Base-by-base conservation (phyloP, 176 grass and related monocot species). In the Leersia perrieri region DNA sequence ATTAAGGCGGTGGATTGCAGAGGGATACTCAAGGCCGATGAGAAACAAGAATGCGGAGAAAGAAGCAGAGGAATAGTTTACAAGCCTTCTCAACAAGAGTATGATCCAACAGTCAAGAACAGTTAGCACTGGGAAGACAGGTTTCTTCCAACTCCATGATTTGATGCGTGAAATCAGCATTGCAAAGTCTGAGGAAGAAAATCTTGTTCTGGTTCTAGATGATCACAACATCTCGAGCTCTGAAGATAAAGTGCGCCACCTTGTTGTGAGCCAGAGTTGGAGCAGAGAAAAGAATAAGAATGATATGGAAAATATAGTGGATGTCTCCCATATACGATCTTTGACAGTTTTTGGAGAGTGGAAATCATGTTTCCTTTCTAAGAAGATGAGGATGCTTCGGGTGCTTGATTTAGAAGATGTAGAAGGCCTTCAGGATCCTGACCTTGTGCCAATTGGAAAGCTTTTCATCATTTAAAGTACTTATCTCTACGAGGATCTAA, bases 331-430 rank as follows among this genome's bases (percentile, higher is more conserved):
- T 29, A 18, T 77, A 12, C 26, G 74, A 74, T 90, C 86, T 1
- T 1, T 90, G 6, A 79, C 74, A 0, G 28, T 66, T 0, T 86
- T 79, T 13, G 83, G 82, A 28, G 9, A 82, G 44, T 36, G 28
- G 1, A 11, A 20, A 16, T 4, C 40, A 22, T 66, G 27, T 27
- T 16, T 81, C 5, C 7, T 41, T 38, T 83, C 66, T 14, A 16
- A 8, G 22, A 69, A 49, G n/a, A 61, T 86, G 83, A 79, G 32
- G 11, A 13, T 86, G 42, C 58, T 90, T n/a, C 36, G 78, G 3
- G 83, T 90, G 9, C 23, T 90, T 11, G 78, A 90, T 60, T 27
- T 90, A 28, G 78, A 90, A 71, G 66, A 20, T 2, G 20, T 11
- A 11, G 0, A 20, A 4, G 20, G 15, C 33, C 18, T 86, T 18